Evolutionary conservation across 176 grass and related monocot species (phyloP).

Genomic region (Oryza meyeriana): DNA sequence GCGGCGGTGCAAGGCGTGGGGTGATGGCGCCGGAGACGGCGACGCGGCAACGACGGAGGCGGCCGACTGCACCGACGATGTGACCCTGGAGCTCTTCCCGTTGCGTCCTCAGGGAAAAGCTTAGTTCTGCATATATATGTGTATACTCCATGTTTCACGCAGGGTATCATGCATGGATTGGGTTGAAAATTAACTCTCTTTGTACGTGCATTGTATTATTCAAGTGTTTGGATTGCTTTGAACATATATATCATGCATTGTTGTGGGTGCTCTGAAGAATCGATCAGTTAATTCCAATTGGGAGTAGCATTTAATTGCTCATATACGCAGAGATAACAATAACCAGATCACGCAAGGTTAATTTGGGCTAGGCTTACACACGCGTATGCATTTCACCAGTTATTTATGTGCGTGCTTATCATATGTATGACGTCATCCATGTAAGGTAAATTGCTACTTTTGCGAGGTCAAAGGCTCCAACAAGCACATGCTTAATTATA

Average conservation of each 20-base stretch:
- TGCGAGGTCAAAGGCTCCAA: neutral
- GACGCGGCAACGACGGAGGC: neutral
- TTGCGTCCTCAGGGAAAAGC: conserved; percentile 68
- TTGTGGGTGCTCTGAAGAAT: neutral
- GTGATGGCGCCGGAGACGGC: neutral
- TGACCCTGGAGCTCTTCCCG: conserved; percentile 87
- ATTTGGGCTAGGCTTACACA: neutral
- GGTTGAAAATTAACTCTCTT: neutral
- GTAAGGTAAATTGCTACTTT: neutral
- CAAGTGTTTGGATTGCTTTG: conserved; percentile 9
- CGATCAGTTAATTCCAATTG: neutral
- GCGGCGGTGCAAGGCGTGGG: conserved; percentile 46
- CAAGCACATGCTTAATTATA: neutral
- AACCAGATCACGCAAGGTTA: neutral
- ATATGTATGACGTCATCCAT: neutral
- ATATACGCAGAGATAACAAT: neutral
- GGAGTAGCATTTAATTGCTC: neutral
- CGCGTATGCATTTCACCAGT: neutral
- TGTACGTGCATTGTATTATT: neutral
- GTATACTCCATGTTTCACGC: neutral
- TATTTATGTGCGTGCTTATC: neutral
- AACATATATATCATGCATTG: neutral
- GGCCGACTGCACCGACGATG: conserved; percentile 15
- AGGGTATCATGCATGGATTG: neutral
- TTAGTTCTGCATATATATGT: neutral